Percentiles rank a stretch among this genome's conserved stretches.
Conservation (phyloP, 2,329 filamentous ascomycete species). For the Calonectria naviculata region DNA sequence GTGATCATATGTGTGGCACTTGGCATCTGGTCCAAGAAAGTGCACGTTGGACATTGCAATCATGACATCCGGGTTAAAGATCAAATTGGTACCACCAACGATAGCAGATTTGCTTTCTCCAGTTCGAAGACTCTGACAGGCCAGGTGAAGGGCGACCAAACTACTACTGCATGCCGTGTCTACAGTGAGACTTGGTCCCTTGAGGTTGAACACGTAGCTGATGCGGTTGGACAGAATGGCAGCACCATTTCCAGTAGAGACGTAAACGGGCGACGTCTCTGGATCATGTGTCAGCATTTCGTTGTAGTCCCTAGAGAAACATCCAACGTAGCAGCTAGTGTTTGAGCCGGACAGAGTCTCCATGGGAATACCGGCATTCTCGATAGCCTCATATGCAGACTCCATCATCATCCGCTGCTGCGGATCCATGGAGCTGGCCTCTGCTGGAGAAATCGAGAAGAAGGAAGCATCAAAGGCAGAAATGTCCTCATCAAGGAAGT, state of each 20-base stretch:
- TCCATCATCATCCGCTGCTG: slow-evolving; percentile 35
- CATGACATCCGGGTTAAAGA: slow-evolving; percentile 35
- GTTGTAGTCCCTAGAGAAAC: slow-evolving; percentile 20
- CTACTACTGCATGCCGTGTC: slow-evolving; percentile 17
- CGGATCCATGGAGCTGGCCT: slow-evolving; percentile 37
- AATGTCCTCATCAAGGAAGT: slow-evolving; percentile 16
- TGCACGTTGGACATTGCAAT: slow-evolving; percentile 33
- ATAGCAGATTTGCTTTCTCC: slow-evolving; percentile 34
- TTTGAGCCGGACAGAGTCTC: slow-evolving; percentile 4
- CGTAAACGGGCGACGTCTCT: slow-evolving; percentile 1
- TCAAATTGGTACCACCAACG: slow-evolving; percentile 35
- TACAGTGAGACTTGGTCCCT: slow-evolving; percentile 7
- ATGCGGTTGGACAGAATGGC: slow-evolving; percentile 18
- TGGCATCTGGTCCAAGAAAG: slow-evolving; percentile 40
- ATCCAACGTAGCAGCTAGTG: slow-evolving; percentile 17
- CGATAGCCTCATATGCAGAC: slow-evolving; percentile 23
- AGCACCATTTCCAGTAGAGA: slow-evolving; percentile 7
- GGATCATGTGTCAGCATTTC: slow-evolving; percentile 17
- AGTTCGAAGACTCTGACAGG: slow-evolving; percentile 21
- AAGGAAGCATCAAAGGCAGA: slow-evolving; percentile 30
- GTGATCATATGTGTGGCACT: slow-evolving; percentile 48
- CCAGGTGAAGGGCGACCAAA: slow-evolving; percentile 22
- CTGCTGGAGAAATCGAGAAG: slow-evolving; percentile 31
- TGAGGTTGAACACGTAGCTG: slow-evolving; percentile 17
- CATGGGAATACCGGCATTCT: slow-evolving; percentile 42